Evolutionary conservation across 306 rosid species (phyloP), one percentile per base, ranked within the genome.

Genomic region (Heteromeles arbutifolia): DNA sequence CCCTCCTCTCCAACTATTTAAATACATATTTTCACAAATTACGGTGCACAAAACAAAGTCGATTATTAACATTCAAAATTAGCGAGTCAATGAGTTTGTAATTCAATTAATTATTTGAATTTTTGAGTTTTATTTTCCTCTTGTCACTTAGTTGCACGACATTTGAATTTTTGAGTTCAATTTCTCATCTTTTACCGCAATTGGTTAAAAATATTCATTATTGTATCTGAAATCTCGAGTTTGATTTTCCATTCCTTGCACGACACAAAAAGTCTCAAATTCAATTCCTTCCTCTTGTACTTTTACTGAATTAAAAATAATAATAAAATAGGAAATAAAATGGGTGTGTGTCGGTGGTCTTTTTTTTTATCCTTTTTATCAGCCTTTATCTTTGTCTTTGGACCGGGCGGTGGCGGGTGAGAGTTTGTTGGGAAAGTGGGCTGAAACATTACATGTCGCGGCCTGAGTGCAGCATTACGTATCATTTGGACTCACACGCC

Each of bases 261-360:
- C 9, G 9, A 7, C 39, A 34, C 39, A 34, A 0, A 10, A 39
- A 2, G 44, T 39, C 44, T 9, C 1, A 12, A 39, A 39, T 39
- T 39, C 44, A 9, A 39, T 0, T 9, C 12, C n/a, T n/a, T 39
- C 3, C 44, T 41, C 44, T 8, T 3, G 44, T 10, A 9, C 44
- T 10, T 41, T 39, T 39, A 39, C 44, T 2, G 12, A 41, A 41
- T 71, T 18, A 54, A 53, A 32, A 32, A 32, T 21, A 26, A 13
- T 22, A 17, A 21, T 21, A 54, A 31, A 29, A 52, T 12, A 17
- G 18, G 41, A 37, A 5, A 8, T 11, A 5, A 53, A 72, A 8
- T 22, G 24, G 11, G 15, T 18, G 8, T 73, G 76, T 78, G 81
- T 78, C 81, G 76, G 81, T 78, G 81, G 68, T 41, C 3, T 4